A percentile compares a stretch with the other conserved stretches of the same genome.
Evolutionary conservation across 1,284 basidiomycete species (phyloP).

Genomic region (Tylopilus sp.): DNA sequence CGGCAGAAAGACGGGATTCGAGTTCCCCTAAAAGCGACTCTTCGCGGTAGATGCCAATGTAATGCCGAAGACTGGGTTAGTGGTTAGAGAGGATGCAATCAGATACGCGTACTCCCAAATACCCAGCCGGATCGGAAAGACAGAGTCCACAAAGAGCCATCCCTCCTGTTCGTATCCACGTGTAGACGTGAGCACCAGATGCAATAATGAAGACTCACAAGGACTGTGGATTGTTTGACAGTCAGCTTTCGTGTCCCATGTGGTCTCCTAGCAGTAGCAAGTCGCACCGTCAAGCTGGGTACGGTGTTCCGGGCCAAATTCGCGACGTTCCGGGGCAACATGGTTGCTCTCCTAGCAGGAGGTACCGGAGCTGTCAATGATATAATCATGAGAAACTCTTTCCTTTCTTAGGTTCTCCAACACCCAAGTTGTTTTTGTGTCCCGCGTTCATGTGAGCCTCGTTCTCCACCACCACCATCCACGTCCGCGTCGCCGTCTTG

Average conservation of each 20-base stretch:
- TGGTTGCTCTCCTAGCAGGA: conserved; percentile 14
- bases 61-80: conserved; percentile 66
- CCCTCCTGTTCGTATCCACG: conserved; percentile 43
- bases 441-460: conserved; percentile 17
- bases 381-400: conserved; percentile 23
- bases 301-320: conserved; percentile 4
- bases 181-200: conserved; percentile 20
- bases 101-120: conserved; percentile 60
- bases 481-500: conserved; percentile 20
- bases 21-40: conserved; percentile 64
- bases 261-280: conserved; percentile 1
- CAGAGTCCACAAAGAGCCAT: conserved; percentile 65
- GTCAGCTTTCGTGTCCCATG: conserved; percentile 21
- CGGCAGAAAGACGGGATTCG: conserved; percentile 57
- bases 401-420: conserved; percentile 21
- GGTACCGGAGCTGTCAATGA: neutral
- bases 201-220: conserved; percentile 28
- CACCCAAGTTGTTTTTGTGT: conserved; percentile 34
- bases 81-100: conserved; percentile 15
- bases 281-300: conserved; percentile 7
- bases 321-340: conserved; percentile 27
- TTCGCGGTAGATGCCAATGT: conserved; percentile 67
- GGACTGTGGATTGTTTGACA: neutral
- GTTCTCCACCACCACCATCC: conserved; percentile 35
- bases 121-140: conserved; percentile 65